Conservation (phyloP, 2,329 filamentous ascomycete species). For the Coleophoma eucalyptorum region DNA sequence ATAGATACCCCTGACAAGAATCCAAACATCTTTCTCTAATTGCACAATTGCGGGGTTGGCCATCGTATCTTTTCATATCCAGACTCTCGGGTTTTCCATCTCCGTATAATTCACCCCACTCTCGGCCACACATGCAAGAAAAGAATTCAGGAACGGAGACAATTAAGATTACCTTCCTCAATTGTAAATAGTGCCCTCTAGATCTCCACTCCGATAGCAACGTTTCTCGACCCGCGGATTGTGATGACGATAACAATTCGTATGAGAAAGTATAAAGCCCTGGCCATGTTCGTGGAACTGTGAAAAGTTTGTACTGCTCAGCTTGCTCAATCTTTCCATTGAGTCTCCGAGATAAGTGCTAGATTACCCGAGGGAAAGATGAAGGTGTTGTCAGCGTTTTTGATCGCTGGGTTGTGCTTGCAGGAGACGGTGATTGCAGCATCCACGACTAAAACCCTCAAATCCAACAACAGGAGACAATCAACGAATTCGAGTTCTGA, state of each 20-base stretch:
- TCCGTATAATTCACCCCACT: neutral
- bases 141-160: neutral
- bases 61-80: neutral
- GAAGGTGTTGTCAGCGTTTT: neutral
- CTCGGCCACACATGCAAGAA: neutral
- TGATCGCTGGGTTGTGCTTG: neutral
- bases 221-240: neutral
- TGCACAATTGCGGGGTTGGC: neutral
- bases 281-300: neutral
- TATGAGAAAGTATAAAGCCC: neutral
- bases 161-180: neutral
- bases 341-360: neutral
- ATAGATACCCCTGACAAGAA: too few relatives aligned
- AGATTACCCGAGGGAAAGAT: neutral
- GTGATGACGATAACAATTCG: neutral
- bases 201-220: conserved; percentile 1
- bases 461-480: neutral
- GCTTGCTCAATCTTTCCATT: too few relatives aligned
- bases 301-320: too few relatives aligned
- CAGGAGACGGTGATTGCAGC: neutral
- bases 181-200: neutral
- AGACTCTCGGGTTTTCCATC: neutral
- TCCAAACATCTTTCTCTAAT: neutral
- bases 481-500: neutral
- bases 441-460: neutral